Evolutionary conservation across 306 rosid genomes (phyloP).

Genomic region (Oemleria cerasiformis): DNA sequence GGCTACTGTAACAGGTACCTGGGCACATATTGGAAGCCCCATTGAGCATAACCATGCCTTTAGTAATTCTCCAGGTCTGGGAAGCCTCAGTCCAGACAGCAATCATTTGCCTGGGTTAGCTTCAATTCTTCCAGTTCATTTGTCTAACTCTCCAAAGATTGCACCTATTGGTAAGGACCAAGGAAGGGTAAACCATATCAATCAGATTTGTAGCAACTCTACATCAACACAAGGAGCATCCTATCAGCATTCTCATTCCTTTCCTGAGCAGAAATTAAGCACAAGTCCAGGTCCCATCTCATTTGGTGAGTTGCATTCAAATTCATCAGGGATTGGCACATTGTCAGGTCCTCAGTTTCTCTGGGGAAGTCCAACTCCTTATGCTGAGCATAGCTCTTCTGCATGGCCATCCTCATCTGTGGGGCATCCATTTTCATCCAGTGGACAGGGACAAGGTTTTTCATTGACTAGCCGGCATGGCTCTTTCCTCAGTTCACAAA

Average conservation of each 20-base stretch:
- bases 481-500: conserved; percentile 59
- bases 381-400: conserved; percentile 53
- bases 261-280: conserved; percentile 58
- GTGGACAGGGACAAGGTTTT: conserved; percentile 71
- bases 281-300: conserved; percentile 66
- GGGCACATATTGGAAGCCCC: conserved; percentile 82
- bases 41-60: conserved; percentile 59
- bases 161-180: conserved; percentile 92
- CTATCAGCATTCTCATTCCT: conserved; percentile 66
- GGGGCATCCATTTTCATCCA: conserved; percentile 61
- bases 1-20: conserved; percentile 50
- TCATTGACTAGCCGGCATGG: conserved; percentile 44
- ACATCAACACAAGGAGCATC: conserved; percentile 49
- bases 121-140: conserved; percentile 71
- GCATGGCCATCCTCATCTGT: conserved; percentile 66
- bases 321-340: conserved; percentile 68
- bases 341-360: conserved; percentile 91
- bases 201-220: conserved; percentile 43
- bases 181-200: conserved; percentile 54
- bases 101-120: conserved; percentile 77
- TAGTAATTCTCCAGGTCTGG: conserved; percentile 69
- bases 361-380: conserved; percentile 79
- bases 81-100: conserved; percentile 65
- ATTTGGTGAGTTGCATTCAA: conserved; percentile 51
- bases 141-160: conserved; percentile 63